phyloP scores from a whole-genome alignment of 345 rosid genomes.

The Cardiospermum halicacabum region DNA sequence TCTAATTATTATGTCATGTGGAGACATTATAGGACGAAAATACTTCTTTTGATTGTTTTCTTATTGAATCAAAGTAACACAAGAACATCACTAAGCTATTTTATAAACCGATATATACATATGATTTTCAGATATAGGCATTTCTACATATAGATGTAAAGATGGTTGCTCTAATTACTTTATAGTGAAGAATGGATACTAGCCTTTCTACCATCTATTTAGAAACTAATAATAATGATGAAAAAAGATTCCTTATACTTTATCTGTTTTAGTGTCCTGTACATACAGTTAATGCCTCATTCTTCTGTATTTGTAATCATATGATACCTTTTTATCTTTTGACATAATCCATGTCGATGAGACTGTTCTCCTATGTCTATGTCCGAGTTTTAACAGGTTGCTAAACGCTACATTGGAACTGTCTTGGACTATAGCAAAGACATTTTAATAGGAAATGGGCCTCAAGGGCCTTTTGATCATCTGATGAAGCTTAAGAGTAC shows the following conservation, averaged over 20 bases:
- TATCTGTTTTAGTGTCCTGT: neutral
- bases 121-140: neutral
- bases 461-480: constrained; percentile 95
- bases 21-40: neutral
- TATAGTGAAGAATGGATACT: neutral
- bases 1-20: neutral
- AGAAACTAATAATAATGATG: too few species aligned
- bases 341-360: neutral
- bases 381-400: constrained; percentile 45
- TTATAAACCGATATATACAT: too few species aligned
- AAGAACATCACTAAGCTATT: too few species aligned
- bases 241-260: too few species aligned
- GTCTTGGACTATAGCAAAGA: constrained; percentile 79
- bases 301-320: neutral
- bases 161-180: constrained; percentile 2
- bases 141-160: neutral
- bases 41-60: neutral
- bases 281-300: neutral
- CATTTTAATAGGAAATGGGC: constrained; percentile 70
- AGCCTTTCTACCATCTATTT: too few species aligned
- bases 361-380: constrained; percentile 6
- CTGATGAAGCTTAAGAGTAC: constrained; percentile 49
- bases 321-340: neutral
- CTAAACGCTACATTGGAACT: constrained; percentile 59
- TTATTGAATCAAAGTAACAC: neutral